Conservation (phyloP, 257 asterid species). For the Thymus mandschuricus region DNA sequence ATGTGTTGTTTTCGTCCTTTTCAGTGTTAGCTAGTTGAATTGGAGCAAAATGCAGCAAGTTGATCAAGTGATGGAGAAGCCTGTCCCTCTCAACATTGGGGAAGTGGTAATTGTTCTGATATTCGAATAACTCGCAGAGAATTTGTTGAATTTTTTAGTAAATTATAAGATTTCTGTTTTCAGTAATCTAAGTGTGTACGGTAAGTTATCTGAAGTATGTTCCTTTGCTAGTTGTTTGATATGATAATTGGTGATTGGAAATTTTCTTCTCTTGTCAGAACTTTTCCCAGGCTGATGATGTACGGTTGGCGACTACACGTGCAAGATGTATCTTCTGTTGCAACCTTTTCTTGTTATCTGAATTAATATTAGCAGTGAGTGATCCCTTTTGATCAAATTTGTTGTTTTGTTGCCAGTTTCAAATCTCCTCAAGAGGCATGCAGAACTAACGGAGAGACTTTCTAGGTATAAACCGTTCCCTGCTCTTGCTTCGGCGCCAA, state of each 20-base stretch:
- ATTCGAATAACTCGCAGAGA: background rate
- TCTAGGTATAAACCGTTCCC: slow-evolving; percentile 60
- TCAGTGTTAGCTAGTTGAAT: slow-evolving; percentile 31
- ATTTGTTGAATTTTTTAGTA: background rate
- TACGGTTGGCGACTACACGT: slow-evolving; percentile 62
- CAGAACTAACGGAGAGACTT: slow-evolving; percentile 82
- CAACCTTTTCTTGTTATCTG: slow-evolving; percentile 22
- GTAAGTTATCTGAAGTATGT: slow-evolving; percentile 7
- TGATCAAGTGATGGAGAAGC: slow-evolving; percentile 49
- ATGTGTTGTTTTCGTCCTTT: background rate
- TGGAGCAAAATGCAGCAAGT: slow-evolving; percentile 46
- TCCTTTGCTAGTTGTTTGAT: slow-evolving; percentile 8
- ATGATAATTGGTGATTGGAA: slow-evolving; percentile 13
- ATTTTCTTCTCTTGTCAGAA: slow-evolving; percentile 40
- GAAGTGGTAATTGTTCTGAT: slow-evolving; percentile 43
- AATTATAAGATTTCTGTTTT: background rate
- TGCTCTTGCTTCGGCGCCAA: background rate
- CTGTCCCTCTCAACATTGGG: slow-evolving; percentile 38
- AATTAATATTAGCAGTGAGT: slow-evolving; percentile 1
- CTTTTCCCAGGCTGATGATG: slow-evolving; percentile 58
- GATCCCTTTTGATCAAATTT: slow-evolving; percentile 5
- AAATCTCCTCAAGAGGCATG: slow-evolving; percentile 83
- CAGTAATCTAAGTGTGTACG: background rate
- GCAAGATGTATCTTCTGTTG: slow-evolving; percentile 59
- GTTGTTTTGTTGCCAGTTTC: slow-evolving; percentile 59